Evolutionary conservation across 139 green algal species (phyloP).

Genomic region (Monoraphidium neglectum): DNA sequence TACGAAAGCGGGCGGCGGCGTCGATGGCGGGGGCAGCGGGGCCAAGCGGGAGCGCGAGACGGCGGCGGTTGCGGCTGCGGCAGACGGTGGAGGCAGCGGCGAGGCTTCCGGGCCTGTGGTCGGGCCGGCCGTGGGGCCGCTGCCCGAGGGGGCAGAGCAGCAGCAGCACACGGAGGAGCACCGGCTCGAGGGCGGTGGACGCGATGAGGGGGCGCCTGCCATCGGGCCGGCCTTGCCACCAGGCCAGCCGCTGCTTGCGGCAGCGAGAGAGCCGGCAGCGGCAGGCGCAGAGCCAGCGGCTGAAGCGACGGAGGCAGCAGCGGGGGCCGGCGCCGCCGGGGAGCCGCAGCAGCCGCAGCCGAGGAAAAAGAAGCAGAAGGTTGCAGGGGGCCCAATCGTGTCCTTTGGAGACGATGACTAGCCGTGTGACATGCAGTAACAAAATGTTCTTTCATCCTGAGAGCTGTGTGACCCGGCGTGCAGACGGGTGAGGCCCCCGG

Average conservation of each 20-base stretch:
- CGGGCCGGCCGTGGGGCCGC: neutral
- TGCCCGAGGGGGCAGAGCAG: no score
- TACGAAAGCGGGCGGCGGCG: no score
- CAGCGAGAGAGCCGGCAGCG: neutral
- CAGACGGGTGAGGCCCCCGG: no score
- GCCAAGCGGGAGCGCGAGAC: slow-evolving; percentile 11
- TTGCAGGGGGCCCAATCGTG: no score
- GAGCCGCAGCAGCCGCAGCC: neutral
- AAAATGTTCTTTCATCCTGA: no score
- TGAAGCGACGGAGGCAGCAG: slow-evolving; percentile 4
- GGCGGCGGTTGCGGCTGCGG: neutral
- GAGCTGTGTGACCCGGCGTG: no score
- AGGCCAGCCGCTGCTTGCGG: slow-evolving; percentile 2
- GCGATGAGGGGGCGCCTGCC: neutral
- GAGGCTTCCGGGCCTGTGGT: neutral
- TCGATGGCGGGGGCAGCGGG: slow-evolving; percentile 17
- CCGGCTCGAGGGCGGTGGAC: no score
- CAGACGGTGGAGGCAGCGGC: neutral
- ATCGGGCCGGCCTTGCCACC: slow-evolving; percentile 26
- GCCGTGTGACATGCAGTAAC: no score
- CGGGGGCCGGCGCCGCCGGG: neutral
- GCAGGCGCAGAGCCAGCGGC: slow-evolving; percentile 5
- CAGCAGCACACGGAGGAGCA: slow-evolving; percentile 8
- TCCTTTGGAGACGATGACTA: no score
- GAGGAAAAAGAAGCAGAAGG: neutral